phyloP scores from a whole-genome alignment of 192 early-diverging fungal species.

The Backusella circina region DNA sequence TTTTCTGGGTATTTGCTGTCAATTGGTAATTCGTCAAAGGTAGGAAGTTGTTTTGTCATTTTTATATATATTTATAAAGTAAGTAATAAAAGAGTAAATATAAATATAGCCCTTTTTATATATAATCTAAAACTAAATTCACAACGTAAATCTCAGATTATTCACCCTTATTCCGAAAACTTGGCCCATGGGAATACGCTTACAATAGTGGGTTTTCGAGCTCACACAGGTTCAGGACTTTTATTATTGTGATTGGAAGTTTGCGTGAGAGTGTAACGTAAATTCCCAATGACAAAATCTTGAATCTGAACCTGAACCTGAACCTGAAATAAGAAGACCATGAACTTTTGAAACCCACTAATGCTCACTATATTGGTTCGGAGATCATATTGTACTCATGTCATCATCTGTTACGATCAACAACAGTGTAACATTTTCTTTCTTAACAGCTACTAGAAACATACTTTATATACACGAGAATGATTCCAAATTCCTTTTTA shows the following conservation, averaged over 20 bases:
- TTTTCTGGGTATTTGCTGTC: slow-evolving; percentile 24
- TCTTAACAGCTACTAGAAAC: neutral
- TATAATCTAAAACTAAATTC: neutral
- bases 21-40: slow-evolving; percentile 27
- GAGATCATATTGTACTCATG: neutral
- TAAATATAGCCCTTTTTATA: no score
- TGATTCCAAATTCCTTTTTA: neutral
- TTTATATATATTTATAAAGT: neutral
- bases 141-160: neutral
- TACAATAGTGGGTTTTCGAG: no score
- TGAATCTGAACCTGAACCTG: no score
- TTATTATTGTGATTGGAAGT: no score
- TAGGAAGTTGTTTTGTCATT: slow-evolving; percentile 12
- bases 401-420: no score
- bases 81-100: neutral
- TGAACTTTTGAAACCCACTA: no score
- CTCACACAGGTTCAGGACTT: no score
- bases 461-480: neutral
- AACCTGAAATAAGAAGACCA: no score
- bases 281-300: no score
- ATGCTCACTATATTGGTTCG: neutral
- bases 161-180: neutral
- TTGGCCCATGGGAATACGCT: neutral
- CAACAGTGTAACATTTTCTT: neutral
- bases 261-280: no score